Evolutionary conservation across 257 asterid genomes (phyloP).

Genomic region (Plantago elongata): DNA sequence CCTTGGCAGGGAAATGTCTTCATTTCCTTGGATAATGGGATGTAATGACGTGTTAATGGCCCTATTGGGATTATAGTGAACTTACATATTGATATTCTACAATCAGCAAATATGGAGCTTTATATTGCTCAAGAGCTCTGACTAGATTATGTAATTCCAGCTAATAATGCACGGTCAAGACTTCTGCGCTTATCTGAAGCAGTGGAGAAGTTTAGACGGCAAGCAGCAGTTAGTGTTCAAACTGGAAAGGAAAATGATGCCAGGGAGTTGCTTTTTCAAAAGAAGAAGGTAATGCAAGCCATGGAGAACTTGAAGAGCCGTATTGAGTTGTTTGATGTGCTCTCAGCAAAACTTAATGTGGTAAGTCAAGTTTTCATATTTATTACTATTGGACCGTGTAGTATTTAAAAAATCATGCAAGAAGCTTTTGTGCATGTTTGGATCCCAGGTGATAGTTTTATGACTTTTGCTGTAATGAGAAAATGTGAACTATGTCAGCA

Average conservation of each 20-base stretch:
- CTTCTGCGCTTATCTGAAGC: conserved; percentile 86
- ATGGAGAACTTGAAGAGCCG: conserved; percentile 79
- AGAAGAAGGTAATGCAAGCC: conserved; percentile 87
- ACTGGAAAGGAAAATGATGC: conserved; percentile 81
- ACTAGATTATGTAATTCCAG: conserved; percentile 36
- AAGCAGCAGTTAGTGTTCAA: conserved; percentile 67
- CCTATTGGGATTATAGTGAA: neutral
- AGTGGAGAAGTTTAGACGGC: conserved; percentile 73
- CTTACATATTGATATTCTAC: conserved; percentile 1
- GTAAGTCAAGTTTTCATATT: conserved; percentile 32
- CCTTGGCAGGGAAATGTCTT: neutral
- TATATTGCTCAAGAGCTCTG: conserved; percentile 10
- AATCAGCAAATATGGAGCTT: conserved; percentile 3
- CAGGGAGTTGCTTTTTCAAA: conserved; percentile 66
- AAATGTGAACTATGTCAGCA: neutral
- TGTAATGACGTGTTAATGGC: neutral
- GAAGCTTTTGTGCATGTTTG: neutral
- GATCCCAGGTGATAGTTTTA: neutral
- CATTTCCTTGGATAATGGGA: neutral
- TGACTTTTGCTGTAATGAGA: neutral
- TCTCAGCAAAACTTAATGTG: conserved; percentile 66
- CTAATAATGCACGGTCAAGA: conserved; percentile 72
- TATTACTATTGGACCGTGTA: conserved; percentile 12
- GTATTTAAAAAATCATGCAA: neutral
- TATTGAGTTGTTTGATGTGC: conserved; percentile 74